phyloP scores from a whole-genome alignment of 2,329 filamentous ascomycete genomes.

The Trichoderma asperellum region DNA sequence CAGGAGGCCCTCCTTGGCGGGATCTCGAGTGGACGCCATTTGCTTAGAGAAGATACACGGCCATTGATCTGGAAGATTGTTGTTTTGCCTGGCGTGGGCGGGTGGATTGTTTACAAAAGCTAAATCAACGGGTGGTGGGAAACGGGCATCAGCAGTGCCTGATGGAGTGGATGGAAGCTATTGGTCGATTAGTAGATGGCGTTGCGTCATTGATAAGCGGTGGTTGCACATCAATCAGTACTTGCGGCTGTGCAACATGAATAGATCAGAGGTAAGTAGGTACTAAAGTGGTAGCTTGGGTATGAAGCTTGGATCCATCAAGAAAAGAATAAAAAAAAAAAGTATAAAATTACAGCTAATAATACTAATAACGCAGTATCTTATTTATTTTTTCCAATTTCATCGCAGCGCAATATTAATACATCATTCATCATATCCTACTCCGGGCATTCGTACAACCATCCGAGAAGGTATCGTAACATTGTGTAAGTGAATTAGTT shows the following conservation, averaged over 20 bases:
- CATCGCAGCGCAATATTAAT: background rate
- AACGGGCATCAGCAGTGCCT: slow-evolving; percentile 1
- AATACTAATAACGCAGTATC: background rate
- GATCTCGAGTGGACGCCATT: slow-evolving; percentile 18
- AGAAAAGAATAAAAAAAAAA: background rate
- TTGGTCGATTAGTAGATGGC: background rate
- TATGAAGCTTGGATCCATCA: background rate
- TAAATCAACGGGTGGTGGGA: background rate
- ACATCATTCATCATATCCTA: background rate
- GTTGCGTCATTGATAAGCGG: slow-evolving; percentile 16
- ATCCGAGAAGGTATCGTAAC: background rate
- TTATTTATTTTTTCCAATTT: background rate
- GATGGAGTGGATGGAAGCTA: background rate
- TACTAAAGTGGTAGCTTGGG: too few relatives aligned
- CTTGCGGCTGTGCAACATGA: too few relatives aligned
- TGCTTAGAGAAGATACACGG: background rate
- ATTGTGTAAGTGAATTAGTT: background rate
- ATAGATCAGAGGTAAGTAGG: too few relatives aligned
- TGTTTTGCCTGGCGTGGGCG: background rate
- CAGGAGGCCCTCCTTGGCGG: slow-evolving; percentile 27
- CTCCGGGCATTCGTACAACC: background rate
- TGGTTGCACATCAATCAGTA: background rate
- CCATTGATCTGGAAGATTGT: background rate
- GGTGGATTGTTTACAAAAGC: background rate
- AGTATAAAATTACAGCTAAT: background rate